Evolutionary conservation across 1,284 basidiomycete genomes (phyloP).

Genomic region (Rhizopogon parksii): DNA sequence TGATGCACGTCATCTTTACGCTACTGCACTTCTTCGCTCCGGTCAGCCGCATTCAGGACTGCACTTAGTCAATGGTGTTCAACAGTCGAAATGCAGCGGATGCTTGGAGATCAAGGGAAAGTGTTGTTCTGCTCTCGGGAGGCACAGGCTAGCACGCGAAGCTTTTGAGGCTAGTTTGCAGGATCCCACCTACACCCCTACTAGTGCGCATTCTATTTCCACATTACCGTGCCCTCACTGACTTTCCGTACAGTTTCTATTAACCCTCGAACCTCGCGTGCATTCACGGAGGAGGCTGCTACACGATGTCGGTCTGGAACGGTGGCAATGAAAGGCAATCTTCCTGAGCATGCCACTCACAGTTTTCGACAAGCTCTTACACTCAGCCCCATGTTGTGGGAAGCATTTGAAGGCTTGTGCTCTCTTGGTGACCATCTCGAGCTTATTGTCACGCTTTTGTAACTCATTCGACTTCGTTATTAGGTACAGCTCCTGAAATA

Average conservation of each 20-base stretch:
- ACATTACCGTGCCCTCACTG: conserved; percentile 10
- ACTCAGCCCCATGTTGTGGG: conserved; percentile 83
- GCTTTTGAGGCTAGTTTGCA: conserved; percentile 57
- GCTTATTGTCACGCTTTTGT: conserved; percentile 4
- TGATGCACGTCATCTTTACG: conserved; percentile 80
- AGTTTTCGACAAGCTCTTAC: conserved; percentile 71
- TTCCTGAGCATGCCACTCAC: conserved; percentile 60
- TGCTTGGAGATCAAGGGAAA: conserved; percentile 76
- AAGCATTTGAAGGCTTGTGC: conserved; percentile 89
- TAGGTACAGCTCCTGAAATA: conserved; percentile 61
- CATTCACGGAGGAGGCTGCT: conserved; percentile 59
- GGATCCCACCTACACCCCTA: conserved; percentile 43
- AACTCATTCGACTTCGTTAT: conserved; percentile 14
- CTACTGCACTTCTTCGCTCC: conserved; percentile 66
- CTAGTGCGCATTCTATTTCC: conserved; percentile 38
- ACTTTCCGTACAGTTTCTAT: conserved; percentile 40
- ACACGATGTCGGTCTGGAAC: conserved; percentile 64
- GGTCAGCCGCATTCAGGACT: conserved; percentile 75
- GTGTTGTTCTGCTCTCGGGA: conserved; percentile 66
- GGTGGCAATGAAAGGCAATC: conserved; percentile 69
- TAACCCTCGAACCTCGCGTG: conserved; percentile 40
- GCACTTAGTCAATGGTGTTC: conserved; percentile 56
- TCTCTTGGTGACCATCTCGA: conserved; percentile 54
- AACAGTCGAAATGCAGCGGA: conserved; percentile 57
- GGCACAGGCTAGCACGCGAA: conserved; percentile 66